Evolutionary conservation across 371 early-diverging fungal species (phyloP), one percentile per base, ranked within the genome.

Genomic region (Gilbertella persicaria): DNA sequence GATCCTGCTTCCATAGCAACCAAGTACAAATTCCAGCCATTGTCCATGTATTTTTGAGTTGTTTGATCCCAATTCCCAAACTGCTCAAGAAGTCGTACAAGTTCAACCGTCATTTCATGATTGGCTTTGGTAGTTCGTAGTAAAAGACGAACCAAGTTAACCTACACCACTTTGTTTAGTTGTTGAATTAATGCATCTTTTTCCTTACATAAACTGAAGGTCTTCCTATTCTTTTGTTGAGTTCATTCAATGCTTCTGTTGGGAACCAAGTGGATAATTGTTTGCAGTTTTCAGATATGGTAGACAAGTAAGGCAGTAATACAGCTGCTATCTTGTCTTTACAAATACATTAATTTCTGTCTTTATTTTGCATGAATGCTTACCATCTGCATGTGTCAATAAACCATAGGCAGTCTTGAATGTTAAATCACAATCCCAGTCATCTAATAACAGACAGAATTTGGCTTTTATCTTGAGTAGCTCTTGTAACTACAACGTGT

Each of bases 1-100:
- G 35, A 37, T 1, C 71, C 73, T 2, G 77, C 77, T 30, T 68
- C 71, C n/a, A 50, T 53, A 10, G 64, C 71, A 20, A 73, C 63
- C 4, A 60, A 25, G 49, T 71, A 76, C 0, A 76, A 19, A 13
- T 68, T 43, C 69, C 71, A 70, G 5, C 58, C 62, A 49, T 71
- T 68, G 6, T 19, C 43, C 16, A 41, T 50, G 46, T 58, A 69
- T 0, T n/a, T 33, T 14, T 53, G 28, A 1, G 24, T 45, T 1
- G 14, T 7, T 5, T 53, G 33, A 17, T 69, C 44, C 70, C 70
- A 73, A 8, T 28, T 25, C 8, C 72, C 77, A 57, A 67, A 71
- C 8, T 46, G 25, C 13, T 49, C 38, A 16, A 69, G 12, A 4
- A 60, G 25, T 0, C 19, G 17, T 14, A 48, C 13, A 2, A 67